Evolutionary conservation across 2,329 filamentous ascomycete genomes (phyloP).

Genomic region (Pseudocercospora eumusae): DNA sequence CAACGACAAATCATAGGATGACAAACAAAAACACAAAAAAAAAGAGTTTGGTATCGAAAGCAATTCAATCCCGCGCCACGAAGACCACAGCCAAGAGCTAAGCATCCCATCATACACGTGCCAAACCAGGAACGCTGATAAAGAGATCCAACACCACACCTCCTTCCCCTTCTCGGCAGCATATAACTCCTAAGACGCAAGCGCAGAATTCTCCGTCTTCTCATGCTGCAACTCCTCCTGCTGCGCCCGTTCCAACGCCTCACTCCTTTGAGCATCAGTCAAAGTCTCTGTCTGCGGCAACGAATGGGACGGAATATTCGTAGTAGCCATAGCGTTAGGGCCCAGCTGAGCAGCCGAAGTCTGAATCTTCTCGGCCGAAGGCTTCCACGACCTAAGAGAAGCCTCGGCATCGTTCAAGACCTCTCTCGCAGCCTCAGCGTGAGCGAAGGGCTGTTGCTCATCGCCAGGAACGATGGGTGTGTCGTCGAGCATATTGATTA

Average conservation of each 20-base stretch:
- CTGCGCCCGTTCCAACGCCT: constrained; percentile 30
- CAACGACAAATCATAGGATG: neutral
- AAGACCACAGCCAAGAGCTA: neutral
- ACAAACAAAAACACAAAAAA: neutral
- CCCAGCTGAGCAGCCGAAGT: constrained; percentile 53
- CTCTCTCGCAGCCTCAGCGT: constrained; percentile 70
- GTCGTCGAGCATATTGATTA: constrained; percentile 85
- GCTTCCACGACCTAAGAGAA: constrained; percentile 75
- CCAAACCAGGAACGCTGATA: too few relatives aligned
- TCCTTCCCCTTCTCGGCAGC: neutral
- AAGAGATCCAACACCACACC: neutral
- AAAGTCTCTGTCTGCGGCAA: constrained; percentile 8
- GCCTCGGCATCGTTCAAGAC: constrained; percentile 91
- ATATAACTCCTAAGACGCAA: constrained; percentile 24
- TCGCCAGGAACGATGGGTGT: constrained; percentile 87
- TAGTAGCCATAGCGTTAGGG: constrained; percentile 45
- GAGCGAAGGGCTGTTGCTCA: constrained; percentile 66
- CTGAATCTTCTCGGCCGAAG: constrained; percentile 57
- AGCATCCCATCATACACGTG: too few relatives aligned
- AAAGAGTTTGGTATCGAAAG: neutral
- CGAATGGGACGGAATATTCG: constrained; percentile 7
- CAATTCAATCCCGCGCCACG: neutral
- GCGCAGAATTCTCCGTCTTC: constrained; percentile 26
- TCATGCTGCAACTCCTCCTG: constrained; percentile 24
- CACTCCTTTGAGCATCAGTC: constrained; percentile 28